Evolutionary conservation across 345 rosid genomes (phyloP).

Genomic region (Firmiana major): DNA sequence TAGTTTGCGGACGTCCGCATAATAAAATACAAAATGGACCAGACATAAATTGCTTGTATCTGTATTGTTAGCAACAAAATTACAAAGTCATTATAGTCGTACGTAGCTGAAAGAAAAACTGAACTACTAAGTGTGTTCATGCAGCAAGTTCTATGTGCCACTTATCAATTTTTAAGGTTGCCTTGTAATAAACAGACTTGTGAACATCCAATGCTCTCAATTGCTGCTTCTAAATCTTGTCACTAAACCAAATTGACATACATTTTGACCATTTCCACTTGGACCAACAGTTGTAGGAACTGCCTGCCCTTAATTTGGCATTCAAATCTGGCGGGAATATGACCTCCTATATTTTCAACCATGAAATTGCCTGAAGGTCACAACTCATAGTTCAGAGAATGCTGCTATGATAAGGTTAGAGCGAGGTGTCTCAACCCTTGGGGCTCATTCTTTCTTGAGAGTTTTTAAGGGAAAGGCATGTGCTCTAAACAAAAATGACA

Average conservation of each 20-base stretch:
- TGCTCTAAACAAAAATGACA: background rate
- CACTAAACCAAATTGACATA: too few relatives aligned
- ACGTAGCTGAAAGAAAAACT: background rate
- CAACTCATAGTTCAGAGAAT: background rate
- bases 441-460: background rate
- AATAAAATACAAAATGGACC: conserved; percentile 62
- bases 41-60: conserved; percentile 61
- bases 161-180: background rate
- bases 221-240: too few relatives aligned
- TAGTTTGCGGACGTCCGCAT: conserved; percentile 37
- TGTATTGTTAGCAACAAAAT: conserved; percentile 16
- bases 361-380: background rate
- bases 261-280: too few relatives aligned
- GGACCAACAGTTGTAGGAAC: too few relatives aligned
- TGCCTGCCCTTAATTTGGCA: too few relatives aligned
- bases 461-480: background rate
- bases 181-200: background rate
- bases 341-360: background rate
- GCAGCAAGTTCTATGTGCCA: background rate
- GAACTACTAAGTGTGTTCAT: background rate
- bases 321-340: too few relatives aligned
- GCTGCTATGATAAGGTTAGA: too few relatives aligned
- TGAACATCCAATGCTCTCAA: background rate
- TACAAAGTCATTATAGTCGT: background rate
- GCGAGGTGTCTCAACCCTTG: background rate